A percentile compares a stretch with the other conserved stretches of the same genome.
These are phyloP conservation scores for Thelephora terrestris DNA, from an alignment of 1,284 basidiomycete species.

Conservation along the genomic window DNA sequence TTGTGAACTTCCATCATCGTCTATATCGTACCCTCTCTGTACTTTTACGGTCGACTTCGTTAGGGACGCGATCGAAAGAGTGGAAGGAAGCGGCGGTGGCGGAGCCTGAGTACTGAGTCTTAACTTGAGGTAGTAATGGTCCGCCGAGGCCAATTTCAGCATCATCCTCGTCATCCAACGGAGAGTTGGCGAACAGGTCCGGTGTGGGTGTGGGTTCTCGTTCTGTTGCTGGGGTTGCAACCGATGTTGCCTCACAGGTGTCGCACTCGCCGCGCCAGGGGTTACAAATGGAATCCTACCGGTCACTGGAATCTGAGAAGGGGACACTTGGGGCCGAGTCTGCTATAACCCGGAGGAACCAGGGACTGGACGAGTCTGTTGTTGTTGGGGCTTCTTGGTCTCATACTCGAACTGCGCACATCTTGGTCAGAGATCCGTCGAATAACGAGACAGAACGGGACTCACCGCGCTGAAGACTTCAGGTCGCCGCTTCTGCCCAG, in stretches of 20 bases:
- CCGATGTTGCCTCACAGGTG: constrained; percentile 4
- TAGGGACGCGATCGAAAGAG: neutral
- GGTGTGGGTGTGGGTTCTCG: constrained; percentile 15
- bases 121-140: too few species aligned
- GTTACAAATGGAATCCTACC: constrained; percentile 8
- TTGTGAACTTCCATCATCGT: neutral
- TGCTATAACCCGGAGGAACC: constrained; percentile 10
- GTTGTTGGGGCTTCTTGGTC: constrained; percentile 22
- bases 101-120: neutral
- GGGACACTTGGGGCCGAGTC: constrained; percentile 7
- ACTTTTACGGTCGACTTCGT: too few species aligned
- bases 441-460: constrained; percentile 9
- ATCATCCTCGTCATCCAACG: constrained; percentile 15
- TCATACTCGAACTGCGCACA: constrained; percentile 32
- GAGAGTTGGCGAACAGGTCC: constrained; percentile 28
- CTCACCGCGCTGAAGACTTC: constrained; percentile 67
- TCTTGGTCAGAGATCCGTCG: constrained; percentile 1
- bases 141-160: neutral
- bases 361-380: constrained; percentile 5
- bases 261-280: constrained; percentile 11
- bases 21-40: neutral
- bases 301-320: constrained; percentile 7
- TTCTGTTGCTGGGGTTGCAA: constrained; percentile 10
- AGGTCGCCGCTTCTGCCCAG: constrained; percentile 49
- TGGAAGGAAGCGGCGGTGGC: neutral